Evolutionary conservation across 2,329 filamentous ascomycete species (phyloP), one percentile per base, ranked within the genome.

Genomic region (Aspergillus sp.): DNA sequence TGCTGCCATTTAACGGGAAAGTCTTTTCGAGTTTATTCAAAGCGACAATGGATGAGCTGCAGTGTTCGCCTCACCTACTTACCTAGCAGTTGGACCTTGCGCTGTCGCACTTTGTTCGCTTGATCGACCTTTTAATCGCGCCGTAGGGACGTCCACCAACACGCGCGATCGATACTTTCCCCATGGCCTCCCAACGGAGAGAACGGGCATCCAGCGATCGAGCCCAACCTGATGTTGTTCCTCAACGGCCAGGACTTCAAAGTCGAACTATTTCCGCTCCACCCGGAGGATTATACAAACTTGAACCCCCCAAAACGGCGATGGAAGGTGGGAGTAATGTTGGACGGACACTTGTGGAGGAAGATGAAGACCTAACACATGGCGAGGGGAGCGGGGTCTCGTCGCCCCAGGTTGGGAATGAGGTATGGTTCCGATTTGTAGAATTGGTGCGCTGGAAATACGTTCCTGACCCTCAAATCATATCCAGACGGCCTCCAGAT

Each of bases 251-350:
- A 22, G 61, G 65, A 13, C 67, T 75, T 34, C 70, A 65, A 41
- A 64, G 56, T 52, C 68, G 74, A 54, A 75, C 74, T 9, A 61
- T 64, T 51, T 76, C 74, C 34, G 72, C 73, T 24, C 73, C 74
- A 1, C 61, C 62, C 24, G 73, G 68, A 20, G 70, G 57, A 42
- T 48, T 73, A 56, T 60, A 70, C 53, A 66, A 66, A 60, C 54
- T 71, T 15, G 65, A 70, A 54, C 56, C 63, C 20, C 42, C 64
- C 19, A 65, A 52, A 56, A 63, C 61, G 44, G 63, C 60, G 22
- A 61, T 61, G 53, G 64, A 60, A 9, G 42, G 56, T 13, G 64
- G 59, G 9, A 59, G 60, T 44, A 68, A 54, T 41, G 39, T 62
- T 7, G 65, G 60, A 39, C 63, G 66, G 34, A 61, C 69, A 27